Conservation (phyloP, 2,329 filamentous ascomycete species). For the Huntiella decipiens region DNA sequence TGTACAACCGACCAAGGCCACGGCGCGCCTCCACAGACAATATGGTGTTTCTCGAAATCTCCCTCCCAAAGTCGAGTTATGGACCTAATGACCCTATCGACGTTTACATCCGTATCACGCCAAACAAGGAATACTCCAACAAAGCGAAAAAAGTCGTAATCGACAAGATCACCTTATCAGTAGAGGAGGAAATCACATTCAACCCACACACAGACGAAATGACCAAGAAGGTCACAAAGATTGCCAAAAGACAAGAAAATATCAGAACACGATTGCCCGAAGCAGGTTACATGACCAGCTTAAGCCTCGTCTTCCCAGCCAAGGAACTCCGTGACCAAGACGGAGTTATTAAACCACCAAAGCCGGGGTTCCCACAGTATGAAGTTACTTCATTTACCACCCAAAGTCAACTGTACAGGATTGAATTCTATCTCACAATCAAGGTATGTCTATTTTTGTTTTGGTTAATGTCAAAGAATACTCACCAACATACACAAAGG, state of each 20-base stretch:
- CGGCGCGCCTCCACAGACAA: conserved; percentile 76
- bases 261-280: conserved; percentile 77
- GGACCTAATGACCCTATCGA: conserved; percentile 88
- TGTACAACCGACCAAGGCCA: conserved; percentile 93
- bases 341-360: conserved; percentile 69
- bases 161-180: conserved; percentile 77
- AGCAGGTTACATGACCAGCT: conserved; percentile 78
- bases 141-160: conserved; percentile 89
- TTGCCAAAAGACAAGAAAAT: conserved; percentile 65
- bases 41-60: conserved; percentile 77
- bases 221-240: conserved; percentile 68
- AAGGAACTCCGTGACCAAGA: conserved; percentile 76
- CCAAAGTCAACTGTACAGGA: conserved; percentile 85
- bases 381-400: conserved; percentile 83
- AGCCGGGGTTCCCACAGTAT: conserved; percentile 76
- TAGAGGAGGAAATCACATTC: conserved; percentile 97
- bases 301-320: conserved; percentile 76
- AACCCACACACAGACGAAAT: conserved; percentile 96
- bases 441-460: conserved; percentile 42
- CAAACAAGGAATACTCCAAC: conserved; percentile 76
- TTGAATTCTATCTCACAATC: conserved; percentile 88
- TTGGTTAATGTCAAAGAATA: neutral
- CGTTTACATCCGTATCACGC: conserved; percentile 84
- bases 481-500: neutral
- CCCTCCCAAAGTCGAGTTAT: conserved; percentile 88